A percentile compares a stretch with the other conserved stretches of the same genome.
Evolutionary conservation across 2,329 filamentous ascomycete genomes (phyloP).

Genomic region (Cylindrodendrum hubeiense): DNA sequence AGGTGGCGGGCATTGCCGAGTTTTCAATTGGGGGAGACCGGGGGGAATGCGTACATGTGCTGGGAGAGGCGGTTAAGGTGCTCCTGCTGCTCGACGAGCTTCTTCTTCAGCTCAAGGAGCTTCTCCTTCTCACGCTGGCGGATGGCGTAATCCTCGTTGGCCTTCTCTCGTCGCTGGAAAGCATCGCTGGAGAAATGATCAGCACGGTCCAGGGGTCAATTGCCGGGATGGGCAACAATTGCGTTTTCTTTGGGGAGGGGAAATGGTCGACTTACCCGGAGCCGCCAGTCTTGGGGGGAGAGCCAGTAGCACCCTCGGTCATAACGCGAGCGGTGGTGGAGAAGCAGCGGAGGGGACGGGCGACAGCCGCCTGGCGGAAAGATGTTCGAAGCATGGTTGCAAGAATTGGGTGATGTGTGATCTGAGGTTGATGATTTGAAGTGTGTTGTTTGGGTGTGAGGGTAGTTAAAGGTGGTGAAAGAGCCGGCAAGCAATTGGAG

Average conservation of each 20-base stretch:
- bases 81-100: constrained; percentile 81
- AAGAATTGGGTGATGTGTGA: constrained; percentile 27
- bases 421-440: constrained; percentile 32
- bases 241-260: not conserved
- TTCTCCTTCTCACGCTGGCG: constrained; percentile 90
- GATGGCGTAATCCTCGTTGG: constrained; percentile 87
- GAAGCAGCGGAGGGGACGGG: constrained; percentile 71
- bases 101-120: constrained; percentile 80
- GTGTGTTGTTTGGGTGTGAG: constrained; percentile 27
- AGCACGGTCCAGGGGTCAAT: not conserved
- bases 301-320: constrained; percentile 78
- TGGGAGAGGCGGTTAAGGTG: constrained; percentile 88
- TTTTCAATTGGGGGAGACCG: constrained; percentile 20
- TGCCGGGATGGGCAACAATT: constrained; percentile 14
- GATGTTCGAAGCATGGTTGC: constrained; percentile 76
- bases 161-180: constrained; percentile 92
- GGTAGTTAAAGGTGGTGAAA: constrained; percentile 28
- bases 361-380: constrained; percentile 66
- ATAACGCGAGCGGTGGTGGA: constrained; percentile 73
- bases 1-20: not conserved
- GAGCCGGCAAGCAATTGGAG: constrained; percentile 33
- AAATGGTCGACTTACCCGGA: constrained; percentile 59
- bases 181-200: constrained; percentile 73
- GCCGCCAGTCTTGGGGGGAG: constrained; percentile 66
- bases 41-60: constrained; percentile 76